These are phyloP conservation scores for Suhomyces bribrorum DNA, from an alignment of 1,139 yeast genomes.

Conservation along the genomic window DNA sequence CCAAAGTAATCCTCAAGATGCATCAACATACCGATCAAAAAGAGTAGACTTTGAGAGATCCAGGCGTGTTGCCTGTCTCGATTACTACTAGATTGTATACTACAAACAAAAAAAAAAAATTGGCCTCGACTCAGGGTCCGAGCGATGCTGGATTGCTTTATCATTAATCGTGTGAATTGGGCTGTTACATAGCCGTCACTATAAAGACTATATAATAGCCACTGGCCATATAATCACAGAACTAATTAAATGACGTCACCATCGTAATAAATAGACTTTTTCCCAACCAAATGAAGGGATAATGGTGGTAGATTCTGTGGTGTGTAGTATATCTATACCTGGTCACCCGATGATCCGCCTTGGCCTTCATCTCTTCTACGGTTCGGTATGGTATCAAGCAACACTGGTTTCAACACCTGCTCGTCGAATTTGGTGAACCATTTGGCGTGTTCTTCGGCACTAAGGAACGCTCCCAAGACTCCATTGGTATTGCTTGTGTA, in stretches of 20 bases:
- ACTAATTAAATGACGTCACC: neutral
- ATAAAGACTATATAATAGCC: neutral
- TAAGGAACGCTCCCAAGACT: slow-evolving; percentile 44
- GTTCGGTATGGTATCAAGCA: slow-evolving; percentile 59
- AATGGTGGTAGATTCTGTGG: too few species aligned
- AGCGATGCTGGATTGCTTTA: neutral
- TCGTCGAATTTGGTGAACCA: slow-evolving; percentile 96
- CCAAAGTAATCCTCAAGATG: too few species aligned
- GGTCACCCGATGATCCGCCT: slow-evolving; percentile 3
- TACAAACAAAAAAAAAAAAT: too few species aligned
- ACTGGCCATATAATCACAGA: neutral
- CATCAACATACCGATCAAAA: too few species aligned
- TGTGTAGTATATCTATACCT: slow-evolving; percentile 2
- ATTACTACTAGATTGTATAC: too few species aligned
- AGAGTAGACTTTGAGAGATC: too few species aligned
- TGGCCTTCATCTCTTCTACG: slow-evolving; percentile 14
- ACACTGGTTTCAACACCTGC: slow-evolving; percentile 92
- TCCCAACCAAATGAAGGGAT: too few species aligned
- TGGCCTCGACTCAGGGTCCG: neutral
- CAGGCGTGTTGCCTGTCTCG: too few species aligned
- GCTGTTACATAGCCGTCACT: neutral
- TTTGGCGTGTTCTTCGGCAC: slow-evolving; percentile 75
- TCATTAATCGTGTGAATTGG: neutral
- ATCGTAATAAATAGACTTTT: neutral
- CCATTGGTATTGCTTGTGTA: slow-evolving; percentile 23